A percentile compares a stretch with the other conserved stretches of the same genome.
Conservation (phyloP, 148 eudicot species). For the Pharnaceum exiguum region DNA sequence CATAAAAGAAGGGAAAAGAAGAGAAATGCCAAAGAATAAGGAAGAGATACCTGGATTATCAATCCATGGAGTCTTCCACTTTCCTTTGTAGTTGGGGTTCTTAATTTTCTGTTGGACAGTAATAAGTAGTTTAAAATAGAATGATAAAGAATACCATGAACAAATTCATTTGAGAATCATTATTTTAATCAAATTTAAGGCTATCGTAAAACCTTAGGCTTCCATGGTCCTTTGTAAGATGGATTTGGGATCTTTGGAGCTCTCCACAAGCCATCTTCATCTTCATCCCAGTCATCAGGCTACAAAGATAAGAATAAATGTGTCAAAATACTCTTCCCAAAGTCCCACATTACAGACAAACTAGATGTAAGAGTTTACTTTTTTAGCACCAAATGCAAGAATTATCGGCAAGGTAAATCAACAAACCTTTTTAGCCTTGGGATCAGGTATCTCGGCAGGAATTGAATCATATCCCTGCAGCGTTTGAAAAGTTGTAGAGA, state of each 20-base stretch:
- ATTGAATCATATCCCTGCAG: constrained; percentile 44
- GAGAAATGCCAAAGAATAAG: neutral
- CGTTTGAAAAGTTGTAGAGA: constrained; percentile 4
- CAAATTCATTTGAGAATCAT: neutral
- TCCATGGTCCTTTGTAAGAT: constrained; percentile 97
- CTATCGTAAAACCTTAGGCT: constrained; percentile 53
- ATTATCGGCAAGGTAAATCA: neutral
- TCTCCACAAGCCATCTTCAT: constrained; percentile 92
- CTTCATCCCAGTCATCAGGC: constrained; percentile 97
- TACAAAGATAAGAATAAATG: constrained; percentile 14
- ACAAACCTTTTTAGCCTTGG: constrained; percentile 43
- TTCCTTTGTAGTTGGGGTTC: constrained; percentile 92
- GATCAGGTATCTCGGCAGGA: constrained; percentile 43
- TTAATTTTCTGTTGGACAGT: constrained; percentile 61
- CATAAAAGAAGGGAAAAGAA: neutral
- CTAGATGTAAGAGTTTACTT: too few relatives aligned
- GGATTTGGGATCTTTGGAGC: constrained; percentile 85
- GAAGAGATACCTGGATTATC: constrained; percentile 75
- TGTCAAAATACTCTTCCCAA: too few relatives aligned
- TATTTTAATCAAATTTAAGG: neutral
- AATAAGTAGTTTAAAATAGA: neutral
- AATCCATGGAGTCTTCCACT: constrained; percentile 96
- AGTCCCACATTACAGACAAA: neutral
- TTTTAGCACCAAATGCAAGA: neutral
- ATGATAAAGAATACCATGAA: constrained; percentile 4